Evolutionary conservation across 169 alveolate genomes (phyloP).

Genomic region (Cryptosporidium tyzzeri): DNA sequence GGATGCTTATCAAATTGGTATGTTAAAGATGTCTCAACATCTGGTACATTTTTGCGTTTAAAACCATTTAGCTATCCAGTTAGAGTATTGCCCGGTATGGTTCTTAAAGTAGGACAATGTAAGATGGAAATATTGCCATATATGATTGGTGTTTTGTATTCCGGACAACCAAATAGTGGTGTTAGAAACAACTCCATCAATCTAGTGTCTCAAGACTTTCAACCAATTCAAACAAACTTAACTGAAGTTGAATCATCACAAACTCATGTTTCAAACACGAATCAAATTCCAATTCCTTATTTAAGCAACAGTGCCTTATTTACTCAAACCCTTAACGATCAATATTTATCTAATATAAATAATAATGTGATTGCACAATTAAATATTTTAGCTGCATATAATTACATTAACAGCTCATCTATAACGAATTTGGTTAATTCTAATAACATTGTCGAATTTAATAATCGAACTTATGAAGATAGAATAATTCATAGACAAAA

Average conservation of each 20-base stretch:
- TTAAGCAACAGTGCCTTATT: background rate
- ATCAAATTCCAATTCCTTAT: conserved; percentile 7
- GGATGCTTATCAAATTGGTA: conserved; percentile 81
- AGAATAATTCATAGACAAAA: conserved; percentile 1
- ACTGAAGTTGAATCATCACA: conserved; percentile 12
- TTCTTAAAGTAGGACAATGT: conserved; percentile 91
- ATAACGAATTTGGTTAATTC: background rate
- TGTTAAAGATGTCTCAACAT: conserved; percentile 87
- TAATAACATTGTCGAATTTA: background rate
- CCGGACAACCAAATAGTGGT: background rate
- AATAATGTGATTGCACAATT: conserved; percentile 50
- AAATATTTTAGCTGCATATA: conserved; percentile 50
- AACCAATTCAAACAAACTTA: background rate
- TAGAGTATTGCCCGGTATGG: conserved; percentile 83
- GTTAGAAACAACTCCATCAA: background rate
- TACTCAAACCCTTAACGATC: conserved; percentile 7
- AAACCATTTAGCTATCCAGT: conserved; percentile 87
- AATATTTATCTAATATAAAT: conserved; percentile 40
- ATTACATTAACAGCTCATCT: conserved; percentile 26
- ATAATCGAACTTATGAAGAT: background rate
- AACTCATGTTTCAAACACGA: conserved; percentile 4
- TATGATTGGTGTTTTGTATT: conserved; percentile 6
- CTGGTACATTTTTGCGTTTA: conserved; percentile 89
- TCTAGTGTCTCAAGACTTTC: background rate
- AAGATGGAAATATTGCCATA: conserved; percentile 83